A percentile compares a stretch with the other conserved stretches of the same genome.
These are phyloP conservation scores for Diutina mesorugosa DNA, from an alignment of 1,139 yeast species.

Conservation along the genomic window DNA sequence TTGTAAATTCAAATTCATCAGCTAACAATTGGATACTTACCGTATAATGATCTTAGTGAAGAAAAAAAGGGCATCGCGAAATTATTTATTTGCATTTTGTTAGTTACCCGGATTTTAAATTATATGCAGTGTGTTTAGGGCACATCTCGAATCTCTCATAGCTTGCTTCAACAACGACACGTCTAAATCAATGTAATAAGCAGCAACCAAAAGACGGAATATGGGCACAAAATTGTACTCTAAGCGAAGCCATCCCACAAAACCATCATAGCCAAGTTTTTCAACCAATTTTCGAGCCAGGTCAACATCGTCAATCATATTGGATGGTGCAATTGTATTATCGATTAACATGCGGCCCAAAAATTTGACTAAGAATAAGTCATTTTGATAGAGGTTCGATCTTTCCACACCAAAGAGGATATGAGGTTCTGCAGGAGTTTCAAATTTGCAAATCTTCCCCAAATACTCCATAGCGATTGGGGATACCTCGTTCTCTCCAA, in stretches of 20 bases:
- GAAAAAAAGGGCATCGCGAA: not conserved
- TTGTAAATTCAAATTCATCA: not conserved
- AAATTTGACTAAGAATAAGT: not conserved
- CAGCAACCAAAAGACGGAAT: not conserved
- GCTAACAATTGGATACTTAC: slow-evolving; percentile 1
- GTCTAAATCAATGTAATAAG: not conserved
- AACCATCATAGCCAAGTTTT: not conserved
- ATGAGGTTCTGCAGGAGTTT: not conserved
- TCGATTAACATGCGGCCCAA: not conserved
- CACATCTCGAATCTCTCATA: not conserved
- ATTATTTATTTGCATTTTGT: not conserved
- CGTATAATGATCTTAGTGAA: not conserved
- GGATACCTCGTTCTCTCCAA: not conserved
- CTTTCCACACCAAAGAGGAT: not conserved
- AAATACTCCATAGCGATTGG: not conserved
- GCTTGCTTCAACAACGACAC: not conserved
- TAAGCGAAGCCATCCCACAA: slow-evolving; percentile 1
- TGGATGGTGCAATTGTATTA: not conserved
- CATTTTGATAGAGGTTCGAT: not conserved
- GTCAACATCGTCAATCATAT: not conserved
- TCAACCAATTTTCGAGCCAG: not conserved
- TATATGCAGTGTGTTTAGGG: not conserved
- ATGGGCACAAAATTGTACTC: not conserved
- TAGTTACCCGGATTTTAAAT: not conserved
- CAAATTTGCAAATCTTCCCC: not conserved